Evolutionary conservation across 805 yeast genomes (phyloP).

Genomic region (Saccharomycopsis fibuligera): DNA sequence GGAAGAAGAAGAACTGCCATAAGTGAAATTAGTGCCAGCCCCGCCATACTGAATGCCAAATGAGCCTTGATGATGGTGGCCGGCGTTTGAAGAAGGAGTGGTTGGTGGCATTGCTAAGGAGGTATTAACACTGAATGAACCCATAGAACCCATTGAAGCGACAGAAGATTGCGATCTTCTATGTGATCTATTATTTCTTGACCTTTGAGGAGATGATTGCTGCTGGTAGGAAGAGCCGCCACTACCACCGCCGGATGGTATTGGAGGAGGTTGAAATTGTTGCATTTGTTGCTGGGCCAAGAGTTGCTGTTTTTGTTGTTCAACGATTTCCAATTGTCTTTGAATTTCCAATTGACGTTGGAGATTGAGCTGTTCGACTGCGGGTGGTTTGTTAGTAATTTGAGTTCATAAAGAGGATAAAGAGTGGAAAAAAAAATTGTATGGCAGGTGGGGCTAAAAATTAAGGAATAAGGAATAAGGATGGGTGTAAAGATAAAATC

Average conservation of each 20-base stretch:
- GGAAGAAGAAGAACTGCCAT: slow-evolving; percentile 6
- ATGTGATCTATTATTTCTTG: slow-evolving; percentile 30
- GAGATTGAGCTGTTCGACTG: slow-evolving; percentile 68
- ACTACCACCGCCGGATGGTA: slow-evolving; percentile 21
- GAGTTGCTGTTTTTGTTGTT: slow-evolving; percentile 86
- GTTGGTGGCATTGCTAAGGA: slow-evolving; percentile 20
- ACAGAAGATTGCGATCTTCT: slow-evolving; percentile 43
- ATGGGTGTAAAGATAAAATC: too few species aligned
- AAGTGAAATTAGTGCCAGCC: slow-evolving; percentile 20
- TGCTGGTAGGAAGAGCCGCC: slow-evolving; percentile 32
- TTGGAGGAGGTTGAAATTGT: slow-evolving; percentile 23
- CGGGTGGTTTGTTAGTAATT: too few species aligned
- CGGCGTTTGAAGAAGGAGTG: slow-evolving; percentile 22
- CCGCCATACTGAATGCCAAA: slow-evolving; percentile 19
- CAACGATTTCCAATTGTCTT: slow-evolving; percentile 86
- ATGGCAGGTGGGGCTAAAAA: too few species aligned
- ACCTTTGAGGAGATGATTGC: slow-evolving; percentile 28
- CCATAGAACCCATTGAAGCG: slow-evolving; percentile 32
- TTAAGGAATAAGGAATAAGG: too few species aligned
- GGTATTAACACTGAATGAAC: slow-evolving; percentile 26
- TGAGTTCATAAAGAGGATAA: too few species aligned
- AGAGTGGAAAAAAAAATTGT: too few species aligned
- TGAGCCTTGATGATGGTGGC: slow-evolving; percentile 15
- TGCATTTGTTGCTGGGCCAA: slow-evolving; percentile 49
- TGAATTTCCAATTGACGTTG: slow-evolving; percentile 53